Conservation (phyloP, 352 stramenopile species). For the Globisporangium heterothallicum region DNA sequence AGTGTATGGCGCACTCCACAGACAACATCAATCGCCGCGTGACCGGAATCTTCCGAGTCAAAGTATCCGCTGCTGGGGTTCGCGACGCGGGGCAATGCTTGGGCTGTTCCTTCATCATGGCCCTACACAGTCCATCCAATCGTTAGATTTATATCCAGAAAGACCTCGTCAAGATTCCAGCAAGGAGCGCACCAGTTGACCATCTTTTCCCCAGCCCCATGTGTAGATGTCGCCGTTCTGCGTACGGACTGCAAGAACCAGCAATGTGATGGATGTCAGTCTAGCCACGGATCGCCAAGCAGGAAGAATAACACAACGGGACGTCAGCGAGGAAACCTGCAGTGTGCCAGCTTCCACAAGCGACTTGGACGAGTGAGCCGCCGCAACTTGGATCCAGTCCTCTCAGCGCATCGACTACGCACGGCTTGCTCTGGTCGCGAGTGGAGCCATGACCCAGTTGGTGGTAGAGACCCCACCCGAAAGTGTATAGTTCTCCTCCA, state of each 20-base stretch:
- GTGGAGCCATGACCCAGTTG: slow-evolving; percentile 61
- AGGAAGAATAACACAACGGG: neutral
- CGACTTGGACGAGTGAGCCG: slow-evolving; percentile 32
- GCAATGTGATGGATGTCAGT: neutral
- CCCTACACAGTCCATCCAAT: slow-evolving; percentile 14
- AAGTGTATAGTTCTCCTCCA: slow-evolving; percentile 48
- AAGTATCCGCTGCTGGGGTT: slow-evolving; percentile 20
- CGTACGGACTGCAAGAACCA: slow-evolving; percentile 30
- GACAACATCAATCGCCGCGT: slow-evolving; percentile 27
- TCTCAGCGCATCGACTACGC: slow-evolving; percentile 34
- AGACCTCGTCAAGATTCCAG: neutral
- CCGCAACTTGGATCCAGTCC: slow-evolving; percentile 35
- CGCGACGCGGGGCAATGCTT: slow-evolving; percentile 48
- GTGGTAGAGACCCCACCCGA: slow-evolving; percentile 77
- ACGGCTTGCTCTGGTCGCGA: slow-evolving; percentile 24
- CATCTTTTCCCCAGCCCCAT: slow-evolving; percentile 70
- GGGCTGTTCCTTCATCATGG: slow-evolving; percentile 14
- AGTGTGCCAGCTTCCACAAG: slow-evolving; percentile 75
- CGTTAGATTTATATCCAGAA: too few relatives aligned
- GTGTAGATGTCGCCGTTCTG: slow-evolving; percentile 66
- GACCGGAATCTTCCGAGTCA: slow-evolving; percentile 14
- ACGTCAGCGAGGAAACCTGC: slow-evolving; percentile 21
- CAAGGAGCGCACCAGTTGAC: slow-evolving; percentile 53
- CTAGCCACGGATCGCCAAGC: too few relatives aligned
- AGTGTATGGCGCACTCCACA: slow-evolving; percentile 55